A percentile compares a stretch with the other conserved stretches of the same genome.
These are phyloP conservation scores for Pseudogymnoascus pannorum DNA, from an alignment of 2,329 filamentous ascomycete genomes.

Conservation along the genomic window DNA sequence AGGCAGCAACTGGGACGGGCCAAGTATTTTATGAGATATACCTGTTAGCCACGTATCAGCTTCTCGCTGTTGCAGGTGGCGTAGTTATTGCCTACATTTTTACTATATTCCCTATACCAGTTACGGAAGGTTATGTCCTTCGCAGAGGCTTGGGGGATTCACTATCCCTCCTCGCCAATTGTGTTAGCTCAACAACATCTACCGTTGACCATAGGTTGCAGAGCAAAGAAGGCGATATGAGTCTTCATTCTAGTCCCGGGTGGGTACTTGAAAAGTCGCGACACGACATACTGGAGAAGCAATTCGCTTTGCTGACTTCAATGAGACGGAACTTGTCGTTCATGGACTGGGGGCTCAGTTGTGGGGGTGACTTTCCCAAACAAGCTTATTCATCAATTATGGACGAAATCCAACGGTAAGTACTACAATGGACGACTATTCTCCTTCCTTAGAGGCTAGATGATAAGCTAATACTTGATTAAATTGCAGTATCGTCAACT, in stretches of 20 bases:
- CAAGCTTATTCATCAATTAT: slow-evolving; percentile 13
- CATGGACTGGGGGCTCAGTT: slow-evolving; percentile 58
- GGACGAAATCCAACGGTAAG: slow-evolving; percentile 16
- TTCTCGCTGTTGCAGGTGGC: slow-evolving; percentile 58
- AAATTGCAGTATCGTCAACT: slow-evolving; percentile 49
- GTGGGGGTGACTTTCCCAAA: slow-evolving; percentile 61
- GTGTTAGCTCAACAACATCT: slow-evolving; percentile 63
- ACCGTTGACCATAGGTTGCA: slow-evolving; percentile 43
- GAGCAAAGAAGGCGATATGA: slow-evolving; percentile 40
- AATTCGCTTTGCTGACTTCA: slow-evolving; percentile 53
- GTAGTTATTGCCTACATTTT: slow-evolving; percentile 64
- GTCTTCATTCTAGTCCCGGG: slow-evolving; percentile 7
- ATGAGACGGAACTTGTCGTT: slow-evolving; percentile 55
- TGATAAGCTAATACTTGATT: background rate
- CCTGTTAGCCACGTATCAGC: slow-evolving; percentile 58
- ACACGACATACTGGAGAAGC: slow-evolving; percentile 49
- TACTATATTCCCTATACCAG: slow-evolving; percentile 66
- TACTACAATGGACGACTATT: slow-evolving; percentile 10
- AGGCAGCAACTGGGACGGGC: slow-evolving; percentile 46
- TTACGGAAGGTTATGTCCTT: slow-evolving; percentile 62
- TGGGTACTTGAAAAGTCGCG: slow-evolving; percentile 24
- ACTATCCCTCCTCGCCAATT: slow-evolving; percentile 65
- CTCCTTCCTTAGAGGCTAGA: background rate
- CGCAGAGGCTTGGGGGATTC: slow-evolving; percentile 58
- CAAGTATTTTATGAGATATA: slow-evolving; percentile 64